Conservation (phyloP, 2,329 filamentous ascomycete genomes). For the Ceratocystis colombiana region DNA sequence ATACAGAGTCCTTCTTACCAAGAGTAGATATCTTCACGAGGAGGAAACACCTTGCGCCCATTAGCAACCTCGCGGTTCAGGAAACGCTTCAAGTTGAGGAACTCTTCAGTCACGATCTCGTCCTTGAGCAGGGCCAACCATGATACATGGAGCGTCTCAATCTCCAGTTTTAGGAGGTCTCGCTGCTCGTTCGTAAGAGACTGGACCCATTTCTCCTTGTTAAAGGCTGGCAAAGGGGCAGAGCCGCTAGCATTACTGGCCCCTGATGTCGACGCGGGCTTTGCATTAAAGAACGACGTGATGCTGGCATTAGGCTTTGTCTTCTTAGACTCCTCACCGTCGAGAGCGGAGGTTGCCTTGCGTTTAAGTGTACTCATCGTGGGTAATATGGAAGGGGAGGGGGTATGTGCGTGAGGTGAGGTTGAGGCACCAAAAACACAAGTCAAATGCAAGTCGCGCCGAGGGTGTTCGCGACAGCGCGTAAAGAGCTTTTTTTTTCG, state of each 20-base stretch:
- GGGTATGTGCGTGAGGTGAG: conserved; percentile 1
- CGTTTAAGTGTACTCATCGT: conserved; percentile 54
- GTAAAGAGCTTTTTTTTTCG: conserved; percentile 13
- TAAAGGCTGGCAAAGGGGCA: conserved; percentile 33
- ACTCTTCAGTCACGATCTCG: conserved; percentile 67
- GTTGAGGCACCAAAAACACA: neutral
- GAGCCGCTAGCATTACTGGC: conserved; percentile 31
- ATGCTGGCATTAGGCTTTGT: conserved; percentile 67
- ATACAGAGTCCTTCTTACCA: conserved; percentile 50
- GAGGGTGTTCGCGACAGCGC: conserved; percentile 13
- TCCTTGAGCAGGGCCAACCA: conserved; percentile 87
- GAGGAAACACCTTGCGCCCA: conserved; percentile 76
- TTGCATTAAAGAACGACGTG: conserved; percentile 74
- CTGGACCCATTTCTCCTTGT: conserved; percentile 84
- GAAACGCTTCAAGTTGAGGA: conserved; percentile 80
- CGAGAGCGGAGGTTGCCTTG: conserved; percentile 45
- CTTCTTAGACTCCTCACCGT: conserved; percentile 53
- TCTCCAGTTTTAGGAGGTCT: conserved; percentile 74
- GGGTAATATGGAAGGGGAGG: neutral
- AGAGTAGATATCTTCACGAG: conserved; percentile 80
- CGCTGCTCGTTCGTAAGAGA: conserved; percentile 72
- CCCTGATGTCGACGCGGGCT: conserved; percentile 41
- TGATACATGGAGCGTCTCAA: conserved; percentile 80
- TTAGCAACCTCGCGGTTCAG: conserved; percentile 64
- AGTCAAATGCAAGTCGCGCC: conserved; percentile 9